phyloP scores from a whole-genome alignment of 495 filamentous ascomycete species.

The Platismatia glauca region DNA sequence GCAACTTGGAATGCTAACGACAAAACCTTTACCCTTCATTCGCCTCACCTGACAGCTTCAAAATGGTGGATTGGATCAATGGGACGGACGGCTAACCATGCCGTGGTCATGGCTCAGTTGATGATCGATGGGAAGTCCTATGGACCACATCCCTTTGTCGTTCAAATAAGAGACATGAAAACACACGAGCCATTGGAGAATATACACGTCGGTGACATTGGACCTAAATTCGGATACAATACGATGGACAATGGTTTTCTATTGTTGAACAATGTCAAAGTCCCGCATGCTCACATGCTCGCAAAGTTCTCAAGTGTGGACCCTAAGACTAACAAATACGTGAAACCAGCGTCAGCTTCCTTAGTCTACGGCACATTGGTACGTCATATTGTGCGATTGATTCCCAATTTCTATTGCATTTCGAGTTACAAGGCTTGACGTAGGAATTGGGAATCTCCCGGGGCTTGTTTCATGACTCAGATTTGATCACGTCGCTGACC shows the following conservation, averaged over 20 bases:
- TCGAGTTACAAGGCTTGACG: not conserved
- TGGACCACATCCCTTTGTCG: slow-evolving; percentile 68
- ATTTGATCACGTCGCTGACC: not conserved
- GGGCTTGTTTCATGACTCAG: not conserved
- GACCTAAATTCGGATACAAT: slow-evolving; percentile 64
- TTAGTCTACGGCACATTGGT: slow-evolving; percentile 59
- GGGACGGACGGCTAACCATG: slow-evolving; percentile 63
- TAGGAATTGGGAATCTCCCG: not conserved
- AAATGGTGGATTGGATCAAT: slow-evolving; percentile 78
- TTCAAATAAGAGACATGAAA: slow-evolving; percentile 60
- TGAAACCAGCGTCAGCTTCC: slow-evolving; percentile 52
- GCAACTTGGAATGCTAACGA: slow-evolving; percentile 59
- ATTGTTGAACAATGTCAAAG: slow-evolving; percentile 59
- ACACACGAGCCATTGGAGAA: slow-evolving; percentile 64
- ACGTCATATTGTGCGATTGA: not conserved
- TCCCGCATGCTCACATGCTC: slow-evolving; percentile 63
- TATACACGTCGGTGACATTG: slow-evolving; percentile 64
- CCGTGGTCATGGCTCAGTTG: slow-evolving; percentile 66
- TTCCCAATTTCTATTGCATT: too few relatives aligned
- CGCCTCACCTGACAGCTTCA: slow-evolving; percentile 55
- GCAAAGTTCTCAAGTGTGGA: slow-evolving; percentile 55
- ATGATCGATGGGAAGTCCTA: slow-evolving; percentile 52
- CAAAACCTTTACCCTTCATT: slow-evolving; percentile 62
- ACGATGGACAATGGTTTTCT: slow-evolving; percentile 73
- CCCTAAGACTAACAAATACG: slow-evolving; percentile 51